phyloP scores from a whole-genome alignment of 306 rosid genomes.

The Cicer cuneatum region DNA sequence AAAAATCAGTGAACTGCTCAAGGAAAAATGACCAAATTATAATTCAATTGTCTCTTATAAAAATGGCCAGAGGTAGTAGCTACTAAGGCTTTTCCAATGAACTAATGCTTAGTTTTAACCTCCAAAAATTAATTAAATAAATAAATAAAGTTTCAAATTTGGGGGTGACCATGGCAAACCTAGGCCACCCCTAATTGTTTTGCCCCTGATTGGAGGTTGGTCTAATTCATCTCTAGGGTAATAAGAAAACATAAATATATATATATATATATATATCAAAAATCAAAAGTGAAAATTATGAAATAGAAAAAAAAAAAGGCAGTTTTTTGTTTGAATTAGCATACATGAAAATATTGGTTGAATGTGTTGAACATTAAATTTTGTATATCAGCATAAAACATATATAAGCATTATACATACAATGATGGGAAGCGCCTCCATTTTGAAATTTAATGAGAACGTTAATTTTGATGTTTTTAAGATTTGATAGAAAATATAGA shows the following conservation, averaged over 20 bases:
- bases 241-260: no score
- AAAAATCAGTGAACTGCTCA: constrained; percentile 8
- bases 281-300: no score
- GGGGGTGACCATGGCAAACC: no score
- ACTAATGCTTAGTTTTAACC: background rate
- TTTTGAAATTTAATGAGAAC: background rate
- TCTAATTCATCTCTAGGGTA: no score
- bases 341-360: background rate
- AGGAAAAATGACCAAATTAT: no score
- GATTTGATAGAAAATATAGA: background rate
- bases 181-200: no score
- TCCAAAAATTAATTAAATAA: background rate
- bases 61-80: no score
- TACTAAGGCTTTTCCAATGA: background rate
- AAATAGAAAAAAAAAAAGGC: background rate
- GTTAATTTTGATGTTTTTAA: constrained; percentile 8
- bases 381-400: background rate
- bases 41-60: no score
- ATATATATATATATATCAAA: no score
- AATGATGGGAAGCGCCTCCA: background rate
- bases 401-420: background rate
- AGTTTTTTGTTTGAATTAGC: constrained; percentile 10
- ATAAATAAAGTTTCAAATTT: background rate
- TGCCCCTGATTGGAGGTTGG: no score
- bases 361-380: background rate